A percentile compares a stretch with the other conserved stretches of the same genome.
Evolutionary conservation across 2,329 filamentous ascomycete genomes (phyloP).

Genomic region (Neonectria sp.): DNA sequence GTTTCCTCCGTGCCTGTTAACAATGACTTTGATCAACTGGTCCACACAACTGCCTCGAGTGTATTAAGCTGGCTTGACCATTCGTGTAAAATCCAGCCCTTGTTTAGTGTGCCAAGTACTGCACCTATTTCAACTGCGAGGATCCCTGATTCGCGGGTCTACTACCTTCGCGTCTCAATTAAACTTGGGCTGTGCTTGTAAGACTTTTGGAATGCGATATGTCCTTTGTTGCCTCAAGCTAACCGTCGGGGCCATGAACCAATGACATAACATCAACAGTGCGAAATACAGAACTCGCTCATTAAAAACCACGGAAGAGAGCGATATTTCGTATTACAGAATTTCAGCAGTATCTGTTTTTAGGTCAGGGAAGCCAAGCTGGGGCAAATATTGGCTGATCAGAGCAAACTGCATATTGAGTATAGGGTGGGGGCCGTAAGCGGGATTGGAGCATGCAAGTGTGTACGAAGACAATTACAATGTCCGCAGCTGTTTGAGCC

Average conservation of each 20-base stretch:
- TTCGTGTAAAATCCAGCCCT: not conserved
- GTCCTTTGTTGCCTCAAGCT: too few species aligned
- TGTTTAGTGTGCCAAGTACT: too few species aligned
- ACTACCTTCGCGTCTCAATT: too few species aligned
- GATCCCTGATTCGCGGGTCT: not conserved
- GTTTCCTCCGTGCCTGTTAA: not conserved
- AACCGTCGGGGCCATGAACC: too few species aligned
- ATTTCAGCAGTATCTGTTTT: not conserved
- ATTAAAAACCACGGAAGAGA: not conserved
- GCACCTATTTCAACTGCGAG: not conserved
- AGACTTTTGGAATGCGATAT: too few species aligned
- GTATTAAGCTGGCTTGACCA: not conserved
- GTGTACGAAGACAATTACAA: not conserved
- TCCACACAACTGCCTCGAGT: not conserved
- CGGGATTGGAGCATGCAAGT: not conserved
- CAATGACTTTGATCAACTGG: not conserved
- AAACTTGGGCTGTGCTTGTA: too few species aligned
- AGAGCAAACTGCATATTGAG: not conserved
- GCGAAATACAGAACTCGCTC: too few species aligned
- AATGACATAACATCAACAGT: not conserved
- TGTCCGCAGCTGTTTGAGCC: not conserved
- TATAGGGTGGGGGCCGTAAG: not conserved
- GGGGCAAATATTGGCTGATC: not conserved
- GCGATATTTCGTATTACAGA: not conserved
- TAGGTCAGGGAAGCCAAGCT: not conserved